Base-by-base conservation (phyloP, 768 basidiomycete genomes). In the Goffeauzyma gilvescens region DNA sequence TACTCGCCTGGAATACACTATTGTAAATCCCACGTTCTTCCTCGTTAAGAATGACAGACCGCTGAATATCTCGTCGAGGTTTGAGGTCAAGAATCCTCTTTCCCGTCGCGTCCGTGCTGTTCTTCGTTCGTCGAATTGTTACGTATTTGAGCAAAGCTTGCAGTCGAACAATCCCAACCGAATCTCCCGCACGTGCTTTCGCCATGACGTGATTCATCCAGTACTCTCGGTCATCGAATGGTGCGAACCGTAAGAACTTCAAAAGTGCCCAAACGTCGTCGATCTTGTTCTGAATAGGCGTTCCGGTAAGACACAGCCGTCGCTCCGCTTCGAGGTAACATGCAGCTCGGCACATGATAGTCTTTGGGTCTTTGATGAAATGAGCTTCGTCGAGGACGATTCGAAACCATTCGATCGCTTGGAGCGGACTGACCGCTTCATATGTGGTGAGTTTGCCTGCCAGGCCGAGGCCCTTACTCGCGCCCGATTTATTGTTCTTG, bases 281-380 rank as follows among this genome's bases (percentile, higher is more conserved):
- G 40, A 96, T 74, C 65, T 90, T 93, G 71, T 98, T 98, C 67
- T 98, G 93, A 27, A 98, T 86, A 1, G 93, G 93, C 6, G 93
- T 98, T 43, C 93, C 93, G n/a, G 89, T 89, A 30, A 98, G 69
- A 62, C 85, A 89, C 32, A 95, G 69, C 13, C 93, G 77, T 40
- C 93, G 77, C 58, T 95, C 84, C 13, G 93, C 85, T 63, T 80
- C 73, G 37, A 98, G 72, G 61, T 93, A 87, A 64, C 93, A 96
- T 10, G 81, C 87, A 6, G 93, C 93, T 43, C 84, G 77, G 49
- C 87, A 86, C 32, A 81, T 89, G 32, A 96, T 84, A 1, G 93
- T 98, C 18, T 75, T 72, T 5, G 84, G 79, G 65, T 95, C 90
- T 64, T 98, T 98, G 67, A 98, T 98, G 45, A 78, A 93, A 54